Evolutionary conservation across 2,329 filamentous ascomycete species (phyloP), one percentile per base, ranked within the genome.

Genomic region (Fusarium austroafricanum): DNA sequence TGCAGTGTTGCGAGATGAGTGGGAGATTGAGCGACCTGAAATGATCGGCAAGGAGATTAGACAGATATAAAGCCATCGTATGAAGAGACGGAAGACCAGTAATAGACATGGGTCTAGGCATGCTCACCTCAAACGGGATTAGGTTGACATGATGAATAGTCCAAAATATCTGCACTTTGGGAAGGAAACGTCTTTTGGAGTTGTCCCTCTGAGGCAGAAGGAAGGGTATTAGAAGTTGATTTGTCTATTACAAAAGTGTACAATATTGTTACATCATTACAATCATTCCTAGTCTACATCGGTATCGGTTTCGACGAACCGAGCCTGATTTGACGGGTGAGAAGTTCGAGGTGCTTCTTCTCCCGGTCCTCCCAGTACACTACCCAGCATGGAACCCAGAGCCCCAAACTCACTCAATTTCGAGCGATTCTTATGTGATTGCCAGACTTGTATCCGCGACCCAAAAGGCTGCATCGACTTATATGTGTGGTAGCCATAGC

Each of bases 21-120:
- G 94, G 90, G 96, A 99, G 78, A 87, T 93, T 7, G 93, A 97
- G 75, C 83, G 95, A 68, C 96, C 96, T 1, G 95, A 97, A 73
- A 91, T 96, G 86, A 90, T 87, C 61, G 96, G 94, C 49, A 95
- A 95, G 79, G 93, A 97, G 68, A 90, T 94, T 47, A 89, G 90
- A 76, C 92, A 96, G 79, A 93, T 97, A 76, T 96, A 86, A 68
- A 55, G 21, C 10, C 26, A 26, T 38, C n/a, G 33, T 18, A 14
- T 45, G 14, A 67, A 61, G 45, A 57, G 54, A 42, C 50, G 47
- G 55, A 12, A 54, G 8, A 23, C 23, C 26, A 33, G 4, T 9
- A 17, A 37, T 23, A 17, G 28, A 12, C 23, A 12, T 17, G 18
- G 31, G 11, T 20, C 29, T 20, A 28, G 29, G 38, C 26, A 59